phyloP scores from a whole-genome alignment of 345 rosid genomes.

The Stellera chamaejasme region DNA sequence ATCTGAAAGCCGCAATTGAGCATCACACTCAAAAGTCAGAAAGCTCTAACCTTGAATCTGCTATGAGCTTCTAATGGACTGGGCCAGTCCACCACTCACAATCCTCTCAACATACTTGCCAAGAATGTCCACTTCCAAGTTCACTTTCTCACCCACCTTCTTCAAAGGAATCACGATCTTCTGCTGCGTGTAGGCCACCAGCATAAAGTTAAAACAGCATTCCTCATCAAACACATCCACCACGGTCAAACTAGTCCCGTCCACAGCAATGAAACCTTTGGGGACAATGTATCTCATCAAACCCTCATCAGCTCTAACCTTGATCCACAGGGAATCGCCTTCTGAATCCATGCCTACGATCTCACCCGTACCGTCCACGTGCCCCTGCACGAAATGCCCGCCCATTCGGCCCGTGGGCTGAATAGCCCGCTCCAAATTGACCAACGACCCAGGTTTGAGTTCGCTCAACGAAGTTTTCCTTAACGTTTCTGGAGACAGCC shows the following conservation, averaged over 20 bases:
- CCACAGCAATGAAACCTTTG: slow-evolving; percentile 80
- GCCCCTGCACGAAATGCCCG: slow-evolving; percentile 92
- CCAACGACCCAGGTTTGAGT: slow-evolving; percentile 57
- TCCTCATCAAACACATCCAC: slow-evolving; percentile 77
- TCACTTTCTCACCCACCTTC: slow-evolving; percentile 74
- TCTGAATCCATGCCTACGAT: slow-evolving; percentile 53
- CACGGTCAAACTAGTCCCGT: slow-evolving; percentile 90
- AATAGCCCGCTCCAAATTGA: slow-evolving; percentile 83
- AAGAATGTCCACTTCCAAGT: slow-evolving; percentile 86
- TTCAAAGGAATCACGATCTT: slow-evolving; percentile 69
- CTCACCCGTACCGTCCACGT: slow-evolving; percentile 88
- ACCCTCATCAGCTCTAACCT: slow-evolving; percentile 45
- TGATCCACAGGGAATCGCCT: slow-evolving; percentile 80
- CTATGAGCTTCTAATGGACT: slow-evolving; percentile 29
- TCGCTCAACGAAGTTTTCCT: slow-evolving; percentile 69
- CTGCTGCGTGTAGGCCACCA: slow-evolving; percentile 76
- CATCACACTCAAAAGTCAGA: too few species aligned
- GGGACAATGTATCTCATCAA: slow-evolving; percentile 70
- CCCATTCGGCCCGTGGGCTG: slow-evolving; percentile 78
- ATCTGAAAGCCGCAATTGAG: too few species aligned
- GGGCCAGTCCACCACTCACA: slow-evolving; percentile 47
- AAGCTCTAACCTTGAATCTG: slow-evolving; percentile 1
- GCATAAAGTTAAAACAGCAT: slow-evolving; percentile 72
- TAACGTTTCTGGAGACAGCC: slow-evolving; percentile 70
- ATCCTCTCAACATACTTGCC: slow-evolving; percentile 94